A percentile compares a stretch with the other conserved stretches of the same genome.
Conservation (phyloP, 805 yeast genomes). For the Ogataea allantospora region DNA sequence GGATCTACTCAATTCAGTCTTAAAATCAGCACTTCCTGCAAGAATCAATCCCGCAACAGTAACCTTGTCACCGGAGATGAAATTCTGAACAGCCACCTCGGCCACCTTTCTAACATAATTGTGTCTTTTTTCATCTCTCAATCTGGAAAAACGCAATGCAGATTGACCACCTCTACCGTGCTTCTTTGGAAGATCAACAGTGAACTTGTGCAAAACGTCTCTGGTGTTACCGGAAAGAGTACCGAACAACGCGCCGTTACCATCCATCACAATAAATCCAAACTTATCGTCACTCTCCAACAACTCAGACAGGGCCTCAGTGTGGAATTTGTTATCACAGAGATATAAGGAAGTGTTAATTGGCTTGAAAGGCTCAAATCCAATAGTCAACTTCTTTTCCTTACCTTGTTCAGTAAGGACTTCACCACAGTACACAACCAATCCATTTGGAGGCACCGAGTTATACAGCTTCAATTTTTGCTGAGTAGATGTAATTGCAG, state of each 20-base stretch:
- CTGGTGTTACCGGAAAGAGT: constrained; percentile 94
- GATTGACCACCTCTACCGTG: constrained; percentile 99
- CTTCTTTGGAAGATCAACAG: constrained; percentile 97
- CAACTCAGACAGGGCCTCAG: constrained; percentile 92
- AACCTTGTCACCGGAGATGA: constrained; percentile 91
- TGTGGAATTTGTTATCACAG: constrained; percentile 98
- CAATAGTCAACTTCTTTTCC: constrained; percentile 93
- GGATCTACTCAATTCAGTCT: constrained; percentile 87
- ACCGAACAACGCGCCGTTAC: constrained; percentile 97
- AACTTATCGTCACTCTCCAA: constrained; percentile 94
- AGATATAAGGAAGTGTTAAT: constrained; percentile 93
- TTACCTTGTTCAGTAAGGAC: constrained; percentile 96
- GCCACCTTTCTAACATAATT: constrained; percentile 98
- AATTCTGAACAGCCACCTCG: constrained; percentile 96
- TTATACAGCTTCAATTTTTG: constrained; percentile 86
- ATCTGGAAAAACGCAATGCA: constrained; percentile 97
- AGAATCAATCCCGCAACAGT: constrained; percentile 91
- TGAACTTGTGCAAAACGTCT: constrained; percentile 92
- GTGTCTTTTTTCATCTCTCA: constrained; percentile 98
- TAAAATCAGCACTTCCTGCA: constrained; percentile 99
- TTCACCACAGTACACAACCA: constrained; percentile 98
- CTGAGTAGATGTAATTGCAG: constrained; percentile 98
- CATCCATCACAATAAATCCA: constrained; percentile 99
- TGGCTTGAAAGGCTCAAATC: constrained; percentile 98
- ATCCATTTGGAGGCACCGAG: constrained; percentile 89